Evolutionary conservation across 1,139 yeast species (phyloP), one percentile per base, ranked within the genome.

Genomic region (Kodamaea suecica): DNA sequence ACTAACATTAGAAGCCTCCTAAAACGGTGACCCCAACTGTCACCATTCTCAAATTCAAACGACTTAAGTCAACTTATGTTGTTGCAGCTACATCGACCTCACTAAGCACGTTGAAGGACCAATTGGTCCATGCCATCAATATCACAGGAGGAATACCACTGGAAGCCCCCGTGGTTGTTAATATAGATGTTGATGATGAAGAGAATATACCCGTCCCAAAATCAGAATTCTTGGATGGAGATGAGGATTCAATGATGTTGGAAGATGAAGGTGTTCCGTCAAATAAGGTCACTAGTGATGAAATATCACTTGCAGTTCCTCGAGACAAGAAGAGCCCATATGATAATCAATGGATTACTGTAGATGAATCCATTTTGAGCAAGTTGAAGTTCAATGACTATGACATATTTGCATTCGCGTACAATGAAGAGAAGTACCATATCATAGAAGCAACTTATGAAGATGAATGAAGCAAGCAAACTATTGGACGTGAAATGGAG

Each of bases 381-480:
- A 50, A 50, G 13, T 39, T 64, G 7, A 49, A 51, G 17, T 61
- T 70, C 37, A 57, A 54, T 27, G 75, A 69, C 45, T 63, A 61
- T 38, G 68, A 64, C 34, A 54, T 65, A 10, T 39, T 70, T 19
- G 73, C 73, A 2, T 75, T 76, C 50, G 63, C 63, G 10, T 49
- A 58, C 30, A 47, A 44, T 3, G 71, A 65, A 25, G 74, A 67
- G 31, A 55, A 48, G 2, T 72, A 71, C 42, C 43, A 48, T 20
- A 61, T 73, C 7, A 52, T 53, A 5, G 73, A 70, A 43, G 73
- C 78, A 1, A 63, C 64, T 23, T 66, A 63, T 46, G 70, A 65
- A 29, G 73, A 66, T 38, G 47, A 52, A 35, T 30, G 25, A 31
- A 35, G n/a, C 8, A 27, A n/a, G n/a, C n/a, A n/a, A n/a, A n/a